These are phyloP conservation scores for Ustilago crameri DNA, from an alignment of 1,284 basidiomycete genomes.

Conservation along the genomic window DNA sequence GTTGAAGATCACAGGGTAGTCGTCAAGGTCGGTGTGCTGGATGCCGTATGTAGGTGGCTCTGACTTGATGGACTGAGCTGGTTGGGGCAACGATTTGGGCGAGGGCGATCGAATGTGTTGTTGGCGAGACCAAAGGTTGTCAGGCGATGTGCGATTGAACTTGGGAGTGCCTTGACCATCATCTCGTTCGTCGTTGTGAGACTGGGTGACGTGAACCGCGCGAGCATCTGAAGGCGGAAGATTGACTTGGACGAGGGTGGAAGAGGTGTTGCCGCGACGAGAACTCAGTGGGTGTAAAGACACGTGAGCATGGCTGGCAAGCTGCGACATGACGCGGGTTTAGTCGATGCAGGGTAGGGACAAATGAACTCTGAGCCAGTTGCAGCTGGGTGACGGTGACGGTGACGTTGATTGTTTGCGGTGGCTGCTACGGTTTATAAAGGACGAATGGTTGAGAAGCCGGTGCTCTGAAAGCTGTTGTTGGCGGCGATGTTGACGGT, in stretches of 20 bases:
- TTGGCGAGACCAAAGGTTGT: conserved; percentile 9
- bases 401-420: background rate
- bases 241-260: conserved; percentile 52
- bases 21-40: conserved; percentile 49
- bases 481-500: conserved; percentile 3
- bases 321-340: conserved; percentile 38
- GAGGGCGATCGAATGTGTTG: conserved; percentile 24
- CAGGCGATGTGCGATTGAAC: conserved; percentile 19
- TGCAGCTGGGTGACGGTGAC: background rate
- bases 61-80: conserved; percentile 1
- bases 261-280: conserved; percentile 45
- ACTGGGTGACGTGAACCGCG: background rate
- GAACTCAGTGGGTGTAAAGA: conserved; percentile 60
- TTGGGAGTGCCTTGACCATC: conserved; percentile 27
- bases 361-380: background rate
- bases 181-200: conserved; percentile 15
- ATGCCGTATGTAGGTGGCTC: conserved; percentile 43
- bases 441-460: no score
- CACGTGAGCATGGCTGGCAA: conserved; percentile 43
- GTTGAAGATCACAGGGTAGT: conserved; percentile 51
- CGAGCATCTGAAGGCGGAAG: conserved; percentile 7
- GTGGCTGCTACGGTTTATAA: no score
- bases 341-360: background rate
- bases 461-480: background rate
- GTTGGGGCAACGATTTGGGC: conserved; percentile 23